phyloP scores from a whole-genome alignment of 2,329 filamentous ascomycete species.

The Fusarium drepaniforme region DNA sequence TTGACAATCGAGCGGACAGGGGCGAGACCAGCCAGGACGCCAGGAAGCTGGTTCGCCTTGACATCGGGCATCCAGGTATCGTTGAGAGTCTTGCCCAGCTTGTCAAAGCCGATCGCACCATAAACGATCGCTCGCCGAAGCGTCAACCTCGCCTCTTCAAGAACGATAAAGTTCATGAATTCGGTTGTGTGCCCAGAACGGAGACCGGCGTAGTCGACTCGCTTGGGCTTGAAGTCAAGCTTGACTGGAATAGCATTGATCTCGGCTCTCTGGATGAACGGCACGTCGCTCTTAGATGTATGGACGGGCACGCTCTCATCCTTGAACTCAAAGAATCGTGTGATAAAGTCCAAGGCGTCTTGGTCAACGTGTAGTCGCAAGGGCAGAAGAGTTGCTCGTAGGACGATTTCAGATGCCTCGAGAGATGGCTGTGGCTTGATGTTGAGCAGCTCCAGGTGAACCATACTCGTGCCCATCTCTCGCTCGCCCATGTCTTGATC shows the following conservation, averaged over 20 bases:
- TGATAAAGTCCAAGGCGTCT: slow-evolving; percentile 96
- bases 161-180: slow-evolving; percentile 98
- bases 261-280: slow-evolving; percentile 92
- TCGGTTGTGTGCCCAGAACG: slow-evolving; percentile 95
- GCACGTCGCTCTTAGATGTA: slow-evolving; percentile 75
- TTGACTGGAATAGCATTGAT: slow-evolving; percentile 86
- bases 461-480: slow-evolving; percentile 89
- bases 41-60: slow-evolving; percentile 87
- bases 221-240: slow-evolving; percentile 96
- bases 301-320: slow-evolving; percentile 74
- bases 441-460: slow-evolving; percentile 88
- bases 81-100: slow-evolving; percentile 89
- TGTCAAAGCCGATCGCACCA: slow-evolving; percentile 90
- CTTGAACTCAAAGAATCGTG: slow-evolving; percentile 97
- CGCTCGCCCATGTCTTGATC: slow-evolving; percentile 88
- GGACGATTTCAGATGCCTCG: slow-evolving; percentile 88
- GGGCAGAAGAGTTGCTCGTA: slow-evolving; percentile 84
- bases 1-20: slow-evolving; percentile 93
- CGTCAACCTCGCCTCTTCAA: slow-evolving; percentile 89
- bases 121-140: slow-evolving; percentile 93
- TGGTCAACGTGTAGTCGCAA: slow-evolving; percentile 95
- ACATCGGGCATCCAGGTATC: slow-evolving; percentile 98
- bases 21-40: slow-evolving; percentile 88
- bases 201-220: slow-evolving; percentile 94
- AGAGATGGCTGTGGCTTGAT: slow-evolving; percentile 88